A percentile compares a stretch with the other conserved stretches of the same genome.
Conservation (phyloP, 2,329 filamentous ascomycete species). For the Aspergillus luchuensis region DNA sequence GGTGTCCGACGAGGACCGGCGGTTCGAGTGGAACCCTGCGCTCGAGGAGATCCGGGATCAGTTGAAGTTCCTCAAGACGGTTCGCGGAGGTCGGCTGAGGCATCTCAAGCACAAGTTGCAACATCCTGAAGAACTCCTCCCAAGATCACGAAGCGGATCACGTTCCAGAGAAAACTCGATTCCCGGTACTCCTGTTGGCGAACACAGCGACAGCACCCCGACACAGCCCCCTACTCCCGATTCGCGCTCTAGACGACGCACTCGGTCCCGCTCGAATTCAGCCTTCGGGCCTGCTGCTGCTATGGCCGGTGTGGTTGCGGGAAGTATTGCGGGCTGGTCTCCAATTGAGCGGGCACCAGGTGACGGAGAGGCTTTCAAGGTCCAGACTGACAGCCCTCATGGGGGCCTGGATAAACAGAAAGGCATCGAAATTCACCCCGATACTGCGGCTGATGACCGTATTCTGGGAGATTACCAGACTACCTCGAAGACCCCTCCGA, state of each 20-base stretch:
- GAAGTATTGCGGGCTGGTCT: slow-evolving; percentile 66
- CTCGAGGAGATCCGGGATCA: slow-evolving; percentile 66
- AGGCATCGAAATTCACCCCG: slow-evolving; percentile 52
- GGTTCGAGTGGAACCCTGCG: slow-evolving; percentile 61
- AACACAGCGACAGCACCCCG: slow-evolving; percentile 39
- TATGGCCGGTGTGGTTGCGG: slow-evolving; percentile 68
- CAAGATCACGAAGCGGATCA: slow-evolving; percentile 47
- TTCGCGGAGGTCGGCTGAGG: slow-evolving; percentile 64
- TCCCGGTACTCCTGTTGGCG: slow-evolving; percentile 59
- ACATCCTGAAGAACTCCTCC: slow-evolving; percentile 54
- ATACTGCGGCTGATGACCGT: slow-evolving; percentile 49
- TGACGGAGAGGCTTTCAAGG: slow-evolving; percentile 42
- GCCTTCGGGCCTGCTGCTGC: slow-evolving; percentile 62
- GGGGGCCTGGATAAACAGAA: slow-evolving; percentile 44
- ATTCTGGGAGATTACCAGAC: slow-evolving; percentile 42
- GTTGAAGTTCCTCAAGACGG: slow-evolving; percentile 63
- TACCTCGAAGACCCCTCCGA: slow-evolving; percentile 44
- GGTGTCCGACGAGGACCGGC: slow-evolving; percentile 50
- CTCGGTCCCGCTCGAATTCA: slow-evolving; percentile 61
- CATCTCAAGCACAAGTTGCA: slow-evolving; percentile 63
- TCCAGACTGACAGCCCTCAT: slow-evolving; percentile 40
- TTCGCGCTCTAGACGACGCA: slow-evolving; percentile 50
- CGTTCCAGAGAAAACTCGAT: slow-evolving; percentile 48
- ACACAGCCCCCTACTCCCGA: slow-evolving; percentile 57
- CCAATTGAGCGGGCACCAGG: slow-evolving; percentile 54